Base-by-base conservation (phyloP, 345 rosid species). In the Rhodamnia argentea region DNA sequence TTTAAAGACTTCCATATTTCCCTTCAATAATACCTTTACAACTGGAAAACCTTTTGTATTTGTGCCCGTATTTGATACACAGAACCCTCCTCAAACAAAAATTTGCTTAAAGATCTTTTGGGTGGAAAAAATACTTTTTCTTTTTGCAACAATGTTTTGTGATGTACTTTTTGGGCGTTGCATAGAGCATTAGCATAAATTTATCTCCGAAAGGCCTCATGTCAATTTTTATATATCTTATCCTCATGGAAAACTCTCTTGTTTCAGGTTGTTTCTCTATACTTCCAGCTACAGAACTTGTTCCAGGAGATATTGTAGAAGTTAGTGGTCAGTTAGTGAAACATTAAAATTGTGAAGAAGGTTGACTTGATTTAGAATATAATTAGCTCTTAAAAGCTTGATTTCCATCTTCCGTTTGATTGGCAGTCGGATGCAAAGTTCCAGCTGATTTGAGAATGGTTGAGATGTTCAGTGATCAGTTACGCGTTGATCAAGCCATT, bases 391-490 rank as follows among this genome's bases (percentile, higher is more conserved):
- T 70, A 10, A 29, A 57, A 40, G 59, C 62, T 55, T 83, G 62
- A 83, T 64, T 83, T 83, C 50, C 11, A 10, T 83, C 13, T 83
- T 83, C 50, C 55, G 62, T 83, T 83, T 83, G 81, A 70, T 70
- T 44, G 40, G 81, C 83, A 97, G 99, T 96, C 91, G 99, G 99
- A 86, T 93, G 99, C 93, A 97, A 97, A 93, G 92, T 97, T 90
- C 99, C 99, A 82, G 99, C 99, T 90, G 99, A 97, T 90, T 89
- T 97, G 93, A 95, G 99, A 90, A 92, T 95, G 95, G 92, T 97
- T 88, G 99, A 97, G 94, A 96, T 94, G 96, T 89, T 96, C 70
- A 96, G 96, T 88, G 92, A 92, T 90, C 96, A 92, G 86, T 92
- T 97, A 84, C 95, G 99, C 83, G 97, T 95, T 88, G 99, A 97